Evolutionary conservation across 2,329 filamentous ascomycete species (phyloP).

Genomic region (Diaporthe eres): DNA sequence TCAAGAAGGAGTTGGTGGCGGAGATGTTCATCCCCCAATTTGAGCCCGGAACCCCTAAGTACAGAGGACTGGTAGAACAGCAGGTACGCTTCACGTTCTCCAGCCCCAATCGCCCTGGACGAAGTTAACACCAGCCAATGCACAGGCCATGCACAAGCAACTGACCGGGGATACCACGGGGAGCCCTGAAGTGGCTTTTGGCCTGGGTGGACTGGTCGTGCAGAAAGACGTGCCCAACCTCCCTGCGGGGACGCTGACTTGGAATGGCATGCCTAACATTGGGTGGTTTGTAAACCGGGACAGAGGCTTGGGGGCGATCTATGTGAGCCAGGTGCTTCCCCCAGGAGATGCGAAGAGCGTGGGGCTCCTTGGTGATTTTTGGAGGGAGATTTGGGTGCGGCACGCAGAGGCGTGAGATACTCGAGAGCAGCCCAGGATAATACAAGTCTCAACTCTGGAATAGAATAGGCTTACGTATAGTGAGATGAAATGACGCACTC

Average conservation of each 20-base stretch:
- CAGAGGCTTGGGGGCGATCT: neutral
- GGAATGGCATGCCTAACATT: conserved; percentile 2
- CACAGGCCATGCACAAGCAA: neutral
- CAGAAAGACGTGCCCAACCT: neutral
- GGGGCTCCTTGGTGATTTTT: neutral
- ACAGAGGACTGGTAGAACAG: neutral
- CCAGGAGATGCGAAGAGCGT: neutral
- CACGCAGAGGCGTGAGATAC: neutral
- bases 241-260: neutral
- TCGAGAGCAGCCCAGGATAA: neutral
- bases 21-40: conserved; percentile 4
- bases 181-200: neutral
- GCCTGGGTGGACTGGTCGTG: neutral
- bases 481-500: no score
- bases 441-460: neutral
- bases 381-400: neutral
- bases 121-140: neutral
- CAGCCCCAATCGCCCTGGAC: neutral
- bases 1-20: neutral
- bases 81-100: neutral
- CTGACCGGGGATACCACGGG: neutral
- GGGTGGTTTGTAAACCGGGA: neutral
- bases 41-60: neutral
- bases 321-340: neutral
- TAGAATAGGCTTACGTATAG: no score